Percentiles rank a stretch among this genome's conserved stretches.
These are phyloP conservation scores for Didymella pomorum DNA, from an alignment of 2,329 filamentous ascomycete genomes.

Conservation along the genomic window DNA sequence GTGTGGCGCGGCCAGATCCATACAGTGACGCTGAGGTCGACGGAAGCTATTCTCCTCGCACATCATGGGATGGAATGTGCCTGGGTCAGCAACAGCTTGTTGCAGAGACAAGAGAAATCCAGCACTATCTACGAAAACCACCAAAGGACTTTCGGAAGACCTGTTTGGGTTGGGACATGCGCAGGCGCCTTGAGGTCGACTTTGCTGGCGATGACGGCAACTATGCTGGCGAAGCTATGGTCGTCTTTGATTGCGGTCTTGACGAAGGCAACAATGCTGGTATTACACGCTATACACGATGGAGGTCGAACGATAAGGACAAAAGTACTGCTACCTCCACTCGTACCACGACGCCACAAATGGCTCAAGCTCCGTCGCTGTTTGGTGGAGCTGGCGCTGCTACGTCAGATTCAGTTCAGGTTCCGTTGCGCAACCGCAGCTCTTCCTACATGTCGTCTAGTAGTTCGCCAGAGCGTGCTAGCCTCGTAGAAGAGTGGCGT, in stretches of 20 bases:
- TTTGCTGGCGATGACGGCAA: conserved; percentile 83
- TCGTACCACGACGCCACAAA: conserved; percentile 28
- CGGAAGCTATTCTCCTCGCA: conserved; percentile 81
- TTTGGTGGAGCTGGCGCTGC: conserved; percentile 58
- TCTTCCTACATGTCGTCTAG: conserved; percentile 48
- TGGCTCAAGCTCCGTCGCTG: conserved; percentile 51
- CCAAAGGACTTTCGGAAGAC: conserved; percentile 80
- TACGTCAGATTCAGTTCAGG: conserved; percentile 31
- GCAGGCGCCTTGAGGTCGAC: conserved; percentile 82
- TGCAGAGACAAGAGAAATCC: conserved; percentile 83
- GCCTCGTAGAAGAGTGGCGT: conserved; percentile 69
- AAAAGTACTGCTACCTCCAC: conserved; percentile 31
- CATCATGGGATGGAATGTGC: conserved; percentile 76
- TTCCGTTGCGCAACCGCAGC: conserved; percentile 35
- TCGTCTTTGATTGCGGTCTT: conserved; percentile 77
- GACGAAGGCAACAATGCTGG: conserved; percentile 64
- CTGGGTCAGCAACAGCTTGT: conserved; percentile 73
- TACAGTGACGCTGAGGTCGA: conserved; percentile 70
- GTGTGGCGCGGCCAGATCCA: conserved; percentile 74
- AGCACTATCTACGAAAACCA: conserved; percentile 74
- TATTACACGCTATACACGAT: conserved; percentile 67
- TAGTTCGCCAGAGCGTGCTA: conserved; percentile 49
- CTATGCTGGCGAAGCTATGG: conserved; percentile 76
- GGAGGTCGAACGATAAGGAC: conserved; percentile 51
- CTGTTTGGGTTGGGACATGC: conserved; percentile 93